Base-by-base conservation (phyloP, 106 monocot species). In the Dendrobium catenatum region DNA sequence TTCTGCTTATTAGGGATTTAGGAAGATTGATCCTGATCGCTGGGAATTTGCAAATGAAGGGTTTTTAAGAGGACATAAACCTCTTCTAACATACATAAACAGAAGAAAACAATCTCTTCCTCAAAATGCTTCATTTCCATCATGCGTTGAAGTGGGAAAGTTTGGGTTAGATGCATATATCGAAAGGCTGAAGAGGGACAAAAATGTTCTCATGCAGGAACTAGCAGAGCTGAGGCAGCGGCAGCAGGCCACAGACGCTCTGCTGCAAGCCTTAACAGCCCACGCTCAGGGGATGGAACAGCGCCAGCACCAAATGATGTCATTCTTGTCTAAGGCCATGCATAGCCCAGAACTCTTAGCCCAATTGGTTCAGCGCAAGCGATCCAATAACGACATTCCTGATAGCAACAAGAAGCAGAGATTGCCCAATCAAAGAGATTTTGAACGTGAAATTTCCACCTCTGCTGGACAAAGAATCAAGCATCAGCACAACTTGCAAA, bases 11-110 rank as follows among this genome's bases (percentile, higher is more conserved):
- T 90, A 95, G 95, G 95, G 95, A 4, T 92, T 86, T 31, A 82
- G 55, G 31, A 86, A 86, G 44, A 80, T 86, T 56, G 83, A 83
- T 80, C 86, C 79, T 95, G 95, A 95, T 73, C 84, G 81, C 78
- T 92, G 95, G 95, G 95, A 95, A 72, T 95, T 92, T 55, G 92
- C 92, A 1, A 89, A 92, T 73, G 86, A 95, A 78, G 90, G 87
- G 5, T 95, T 95, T 78, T 80, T 92, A n/a, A 83, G 86, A 82
- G 92, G 90, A 27, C 88, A 88, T 75, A 92, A 80, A 75, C 84
- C 92, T 73, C 88, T 92, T 22, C 89, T 95, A 1, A 92, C 89
- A 80, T 81, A 78, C 85, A 90, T 89, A 49, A 83, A 75, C 27
- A 79, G 91, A 64, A 72, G 85, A 79, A 89, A 83, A 61, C 26